Percentiles rank a stretch among this genome's conserved stretches.
Conservation (phyloP, 805 yeast species). For the Millerozyma miso region DNA sequence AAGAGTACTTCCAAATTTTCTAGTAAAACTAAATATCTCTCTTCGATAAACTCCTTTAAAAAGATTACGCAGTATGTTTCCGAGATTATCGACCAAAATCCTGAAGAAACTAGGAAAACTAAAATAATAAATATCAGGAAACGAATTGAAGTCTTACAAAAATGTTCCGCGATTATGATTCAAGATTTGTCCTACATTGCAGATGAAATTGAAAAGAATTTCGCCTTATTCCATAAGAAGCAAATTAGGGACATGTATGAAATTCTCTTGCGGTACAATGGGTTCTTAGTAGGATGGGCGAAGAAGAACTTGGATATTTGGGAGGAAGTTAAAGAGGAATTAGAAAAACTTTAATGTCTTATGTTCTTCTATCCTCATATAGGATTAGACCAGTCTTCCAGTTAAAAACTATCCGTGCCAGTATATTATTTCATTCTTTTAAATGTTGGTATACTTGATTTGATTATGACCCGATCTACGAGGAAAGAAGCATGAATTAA, state of each 20-base stretch:
- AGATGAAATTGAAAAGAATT: slow-evolving; percentile 43
- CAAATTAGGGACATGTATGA: slow-evolving; percentile 50
- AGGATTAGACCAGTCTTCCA: too few relatives aligned
- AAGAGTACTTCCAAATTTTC: neutral
- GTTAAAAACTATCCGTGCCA: too few relatives aligned
- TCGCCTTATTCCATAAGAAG: slow-evolving; percentile 45
- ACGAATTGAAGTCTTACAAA: slow-evolving; percentile 49
- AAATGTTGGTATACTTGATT: too few relatives aligned
- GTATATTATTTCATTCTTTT: too few relatives aligned
- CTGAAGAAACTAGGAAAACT: slow-evolving; percentile 59
- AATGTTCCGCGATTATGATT: slow-evolving; percentile 44
- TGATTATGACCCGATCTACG: too few relatives aligned
- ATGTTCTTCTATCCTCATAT: too few relatives aligned
- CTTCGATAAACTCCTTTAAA: slow-evolving; percentile 45
- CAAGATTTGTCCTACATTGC: slow-evolving; percentile 38
- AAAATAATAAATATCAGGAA: slow-evolving; percentile 44
- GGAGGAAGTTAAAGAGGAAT: slow-evolving; percentile 54
- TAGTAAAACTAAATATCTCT: slow-evolving; percentile 23
- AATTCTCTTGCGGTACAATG: slow-evolving; percentile 50
- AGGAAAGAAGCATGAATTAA: too few relatives aligned
- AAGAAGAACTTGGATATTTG: slow-evolving; percentile 61
- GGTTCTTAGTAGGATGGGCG: slow-evolving; percentile 62
- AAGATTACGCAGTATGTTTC: slow-evolving; percentile 48
- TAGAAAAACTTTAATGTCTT: slow-evolving; percentile 22
- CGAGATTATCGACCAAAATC: slow-evolving; percentile 63